Base-by-base conservation (phyloP, 2,329 filamentous ascomycete species). In the Sporothrix euskadiensis region DNA sequence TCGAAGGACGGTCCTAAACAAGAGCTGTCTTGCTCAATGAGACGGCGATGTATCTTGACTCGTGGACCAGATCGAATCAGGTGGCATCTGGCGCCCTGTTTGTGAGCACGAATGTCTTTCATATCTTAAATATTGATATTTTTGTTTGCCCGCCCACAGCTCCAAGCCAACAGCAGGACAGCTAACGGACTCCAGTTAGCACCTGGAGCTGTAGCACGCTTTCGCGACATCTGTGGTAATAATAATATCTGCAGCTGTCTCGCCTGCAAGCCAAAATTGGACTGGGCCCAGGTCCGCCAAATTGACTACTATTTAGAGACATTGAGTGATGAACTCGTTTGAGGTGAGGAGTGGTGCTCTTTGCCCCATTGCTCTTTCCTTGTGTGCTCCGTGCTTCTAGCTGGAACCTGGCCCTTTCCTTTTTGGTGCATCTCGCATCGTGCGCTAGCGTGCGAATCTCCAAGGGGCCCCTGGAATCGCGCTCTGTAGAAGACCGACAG, bases 371-470 rank as follows among this genome's bases (percentile, higher is more conserved):
- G 52, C 22, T 56, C 52, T 56, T 56, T 56, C 52, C 52, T 54
- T 30, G 52, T 22, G 22, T 56, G 52, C 1, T 56, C 26, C 44
- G 8, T 26, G 30, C 32, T 35, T 54, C 26, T 39, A 39, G 32
- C 54, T 68, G 41, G 63, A 54, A 44, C 49, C 47, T 59, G 54
- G 69, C 12, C 54, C 39, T 49, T 71, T 19, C 69, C 69, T 39
- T 8, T 49, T 71, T 71, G 39, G 69, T 47, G 69, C 69, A 61
- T 61, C 54, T 59, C 54, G 39, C 69, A 71, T 61, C 41, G 54
- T 26, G 5, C 52, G 66, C 49, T 69, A 69, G 52, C 19, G 32
- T 47, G 22, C 35, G 32, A 59, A 70, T 57, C 68, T 59, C 66
- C 32, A 3, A 69, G 66, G 49, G 66, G 32, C 66, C 49, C 49